phyloP scores from a whole-genome alignment of 495 filamentous ascomycete genomes.

The Chaetomium tenue region DNA sequence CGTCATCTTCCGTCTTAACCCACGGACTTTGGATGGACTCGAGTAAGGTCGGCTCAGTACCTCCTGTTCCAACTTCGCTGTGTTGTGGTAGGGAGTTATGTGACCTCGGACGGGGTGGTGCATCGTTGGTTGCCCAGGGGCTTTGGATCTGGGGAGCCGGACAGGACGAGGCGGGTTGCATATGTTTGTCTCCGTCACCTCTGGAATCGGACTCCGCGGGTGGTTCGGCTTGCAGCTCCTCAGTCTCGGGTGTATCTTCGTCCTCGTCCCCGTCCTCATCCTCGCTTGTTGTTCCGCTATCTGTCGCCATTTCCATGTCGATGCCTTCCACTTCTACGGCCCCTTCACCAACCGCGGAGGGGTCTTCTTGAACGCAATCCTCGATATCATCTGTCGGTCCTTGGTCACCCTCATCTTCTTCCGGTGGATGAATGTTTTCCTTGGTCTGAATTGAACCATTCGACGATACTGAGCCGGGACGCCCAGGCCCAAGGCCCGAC shows the following conservation, averaged over 20 bases:
- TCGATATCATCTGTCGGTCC: not conserved
- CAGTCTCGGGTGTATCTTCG: not conserved
- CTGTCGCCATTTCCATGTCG: not conserved
- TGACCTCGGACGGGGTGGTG: not conserved
- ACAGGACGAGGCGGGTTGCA: not conserved
- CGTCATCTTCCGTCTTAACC: constrained; percentile 2
- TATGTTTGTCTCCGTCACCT: not conserved
- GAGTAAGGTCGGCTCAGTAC: not conserved
- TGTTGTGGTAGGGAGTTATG: not conserved
- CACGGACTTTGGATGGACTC: constrained; percentile 15
- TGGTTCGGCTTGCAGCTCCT: not conserved
- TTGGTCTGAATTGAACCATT: too few relatives aligned
- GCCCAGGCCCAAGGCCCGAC: not conserved
- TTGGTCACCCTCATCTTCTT: not conserved
- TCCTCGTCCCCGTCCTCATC: constrained; percentile 4
- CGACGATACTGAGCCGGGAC: not conserved
- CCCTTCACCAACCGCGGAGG: not conserved
- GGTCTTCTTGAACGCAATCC: not conserved
- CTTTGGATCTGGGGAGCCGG: constrained; percentile 20
- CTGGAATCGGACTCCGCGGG: not conserved
- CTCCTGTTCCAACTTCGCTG: not conserved
- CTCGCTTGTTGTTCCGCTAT: constrained; percentile 16
- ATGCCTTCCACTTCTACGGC: not conserved
- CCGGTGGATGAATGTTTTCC: not conserved
- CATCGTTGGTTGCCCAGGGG: constrained; percentile 28